Evolutionary conservation across 1,284 basidiomycete genomes (phyloP), one percentile per base, ranked within the genome.

Genomic region (Ceratobasidium theobromae): DNA sequence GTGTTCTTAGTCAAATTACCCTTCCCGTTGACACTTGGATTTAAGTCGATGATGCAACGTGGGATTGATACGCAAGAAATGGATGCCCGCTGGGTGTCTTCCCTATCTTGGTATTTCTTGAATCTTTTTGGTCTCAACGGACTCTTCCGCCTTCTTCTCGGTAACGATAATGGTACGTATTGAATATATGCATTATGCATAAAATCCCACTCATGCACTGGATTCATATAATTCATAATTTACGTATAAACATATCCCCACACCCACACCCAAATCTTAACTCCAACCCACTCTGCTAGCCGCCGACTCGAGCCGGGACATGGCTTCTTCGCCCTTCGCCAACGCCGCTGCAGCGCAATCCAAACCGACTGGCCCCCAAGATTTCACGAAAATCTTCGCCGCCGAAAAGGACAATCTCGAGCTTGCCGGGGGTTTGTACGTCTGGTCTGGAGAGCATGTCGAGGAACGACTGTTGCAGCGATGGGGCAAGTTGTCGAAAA

Each of bases 11-110:
- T 98, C 77, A 96, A 95, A 75, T 80, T 99, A 0, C 97, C 97
- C 0, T 99, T 99, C 79, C 97, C 97, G 0, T 79, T 99, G 64
- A 99, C 97, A 3, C 83, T 95, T 52, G 92, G 96, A 3, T 99
- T 99, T 84, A 99, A 98, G 77, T 90, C 92, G n/a, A 96, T 99
- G 89, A 86, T 99, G 8, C 95, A 99, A 74, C 86, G 95, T 55
- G 96, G 96, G 53, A 92, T 99, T 57, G 90, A 95, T 73, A 97
- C 96, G 4, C 87, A 88, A 6, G 96, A 99, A 76, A 93, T 99
- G 87, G 94, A 98, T 75, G 95, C 98, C 18, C 86, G 92, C 77
- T 99, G 97, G 96, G 97, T 99, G 33, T 98, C 96, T 12, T 97
- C 95, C 9, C 81, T 99, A 67, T 96, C 93, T 30, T 99, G 97